Conservation (phyloP, 2,329 filamentous ascomycete species). For the Venturia effusa region DNA sequence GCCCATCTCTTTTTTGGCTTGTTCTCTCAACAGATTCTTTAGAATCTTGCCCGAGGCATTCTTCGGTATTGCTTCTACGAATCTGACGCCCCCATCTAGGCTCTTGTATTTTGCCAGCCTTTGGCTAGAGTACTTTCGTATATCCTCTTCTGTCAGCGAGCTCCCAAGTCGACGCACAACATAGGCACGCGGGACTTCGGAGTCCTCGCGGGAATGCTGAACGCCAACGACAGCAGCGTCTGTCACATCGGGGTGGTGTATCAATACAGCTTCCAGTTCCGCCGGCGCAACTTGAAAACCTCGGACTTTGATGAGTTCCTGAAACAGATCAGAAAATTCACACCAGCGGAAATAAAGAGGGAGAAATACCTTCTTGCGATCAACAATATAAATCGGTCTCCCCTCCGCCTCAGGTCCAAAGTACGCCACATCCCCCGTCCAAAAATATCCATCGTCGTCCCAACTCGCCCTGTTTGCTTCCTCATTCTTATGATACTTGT, state of each 20-base stretch:
- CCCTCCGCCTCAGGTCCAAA: conserved; percentile 16
- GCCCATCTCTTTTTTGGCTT: conserved; percentile 24
- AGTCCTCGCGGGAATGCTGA: conserved; percentile 17
- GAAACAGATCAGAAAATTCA: conserved; percentile 19
- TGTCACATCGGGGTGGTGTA: conserved; percentile 18
- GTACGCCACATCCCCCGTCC: conserved; percentile 16
- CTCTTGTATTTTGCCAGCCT: conserved; percentile 61
- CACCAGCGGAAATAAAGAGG: conserved; percentile 16
- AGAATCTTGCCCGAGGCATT: conserved; percentile 66
- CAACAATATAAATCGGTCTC: conserved; percentile 11
- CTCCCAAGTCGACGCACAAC: conserved; percentile 13
- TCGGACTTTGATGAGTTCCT: conserved; percentile 24
- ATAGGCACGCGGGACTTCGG: conserved; percentile 23
- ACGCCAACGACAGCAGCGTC: conserved; percentile 24
- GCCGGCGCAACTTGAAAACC: conserved; percentile 23
- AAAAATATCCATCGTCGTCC: conserved; percentile 12
- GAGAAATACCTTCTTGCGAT: conserved; percentile 19
- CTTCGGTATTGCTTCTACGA: conserved; percentile 59
- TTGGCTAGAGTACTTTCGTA: conserved; percentile 47
- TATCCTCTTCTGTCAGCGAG: conserved; percentile 20
- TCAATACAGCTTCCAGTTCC: conserved; percentile 22
- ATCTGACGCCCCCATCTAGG: conserved; percentile 53
- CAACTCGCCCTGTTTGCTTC: conserved; percentile 12
- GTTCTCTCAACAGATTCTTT: conserved; percentile 46
- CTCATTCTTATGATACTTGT: conserved; percentile 6